Base-by-base conservation (phyloP, 306 rosid genomes). In the Quercus glauca region DNA sequence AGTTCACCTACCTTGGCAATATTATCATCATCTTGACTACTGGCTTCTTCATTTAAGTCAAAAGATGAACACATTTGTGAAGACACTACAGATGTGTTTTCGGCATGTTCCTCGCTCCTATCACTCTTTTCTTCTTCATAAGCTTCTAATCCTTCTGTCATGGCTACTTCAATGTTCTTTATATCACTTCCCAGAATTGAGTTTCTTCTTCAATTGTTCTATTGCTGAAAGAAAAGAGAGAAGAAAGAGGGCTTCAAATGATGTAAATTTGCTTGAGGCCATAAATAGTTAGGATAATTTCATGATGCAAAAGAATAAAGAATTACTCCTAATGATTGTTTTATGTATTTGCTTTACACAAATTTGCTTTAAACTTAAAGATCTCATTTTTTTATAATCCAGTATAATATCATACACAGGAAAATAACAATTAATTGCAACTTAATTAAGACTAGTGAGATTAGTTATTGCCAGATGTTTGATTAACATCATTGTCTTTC, bases 1-100 rank as follows among this genome's bases (percentile, higher is more conserved):
- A 59, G 73, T 15, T 73, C 82, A 73, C 29, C 68, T 17, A 1
- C 26, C 0, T 4, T 80, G 41, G 55, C 69, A 29, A 23, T 77
- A 7, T 52, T 56, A 2, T 55, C 67, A 51, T 79, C 71, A 10
- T 78, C 79, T 63, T 76, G 80, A 65, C 88, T 83, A 13, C 82
- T 52, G 5, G 93, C 96, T 79, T 87, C 91, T 89, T 91, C 89
- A 55, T 91, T 91, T 78, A 91, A 81, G 76, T 89, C 91, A 74
- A 89, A 87, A 3, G 87, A 88, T 25, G 92, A 86, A 33, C 83
- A 86, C 51, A 86, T 91, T 33, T 82, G 80, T 7, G 87, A 91
- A 77, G 86, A 82, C 3, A 80, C 86, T 63, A 68, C 53, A 4
- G 89, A 88, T 18, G 55, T 68, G 14, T 86, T 86, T n/a, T 67